Conservation (phyloP, 306 rosid species). For the Bauhinia variegata region DNA sequence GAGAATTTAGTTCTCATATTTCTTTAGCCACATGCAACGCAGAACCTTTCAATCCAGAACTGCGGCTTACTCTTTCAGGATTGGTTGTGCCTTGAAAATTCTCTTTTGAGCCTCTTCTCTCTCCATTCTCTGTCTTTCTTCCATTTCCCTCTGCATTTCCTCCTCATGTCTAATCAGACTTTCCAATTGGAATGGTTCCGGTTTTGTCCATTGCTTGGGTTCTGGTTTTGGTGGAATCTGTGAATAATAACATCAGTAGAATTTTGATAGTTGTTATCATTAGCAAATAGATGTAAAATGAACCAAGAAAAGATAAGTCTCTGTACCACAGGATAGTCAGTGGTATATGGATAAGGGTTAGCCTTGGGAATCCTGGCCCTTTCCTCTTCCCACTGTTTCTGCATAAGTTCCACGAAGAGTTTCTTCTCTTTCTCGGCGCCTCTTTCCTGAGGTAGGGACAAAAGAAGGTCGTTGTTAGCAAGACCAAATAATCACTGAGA, state of each 20-base stretch:
- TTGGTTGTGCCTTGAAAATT: conserved; percentile 79
- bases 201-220: conserved; percentile 77
- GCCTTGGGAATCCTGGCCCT: conserved; percentile 86
- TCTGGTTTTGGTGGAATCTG: conserved; percentile 96
- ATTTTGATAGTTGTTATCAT: neutral
- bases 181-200: conserved; percentile 92
- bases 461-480: conserved; percentile 31
- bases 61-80: conserved; percentile 74
- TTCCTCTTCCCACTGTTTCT: conserved; percentile 80
- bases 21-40: neutral
- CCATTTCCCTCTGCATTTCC: conserved; percentile 80
- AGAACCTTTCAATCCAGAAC: neutral
- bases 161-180: conserved; percentile 89
- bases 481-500: neutral
- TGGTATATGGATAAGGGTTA: conserved; percentile 89
- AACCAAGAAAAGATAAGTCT: conserved; percentile 30
- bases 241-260: conserved; percentile 6
- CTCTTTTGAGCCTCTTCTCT: conserved; percentile 65
- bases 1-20: neutral
- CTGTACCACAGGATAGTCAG: conserved; percentile 97
- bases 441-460: conserved; percentile 71
- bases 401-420: conserved; percentile 59
- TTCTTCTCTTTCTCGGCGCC: conserved; percentile 84
- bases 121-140: conserved; percentile 66
- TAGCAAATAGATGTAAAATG: neutral